These are phyloP conservation scores for Pseudomassariella vexata DNA, from an alignment of 2,329 filamentous ascomycete species.

Conservation along the genomic window DNA sequence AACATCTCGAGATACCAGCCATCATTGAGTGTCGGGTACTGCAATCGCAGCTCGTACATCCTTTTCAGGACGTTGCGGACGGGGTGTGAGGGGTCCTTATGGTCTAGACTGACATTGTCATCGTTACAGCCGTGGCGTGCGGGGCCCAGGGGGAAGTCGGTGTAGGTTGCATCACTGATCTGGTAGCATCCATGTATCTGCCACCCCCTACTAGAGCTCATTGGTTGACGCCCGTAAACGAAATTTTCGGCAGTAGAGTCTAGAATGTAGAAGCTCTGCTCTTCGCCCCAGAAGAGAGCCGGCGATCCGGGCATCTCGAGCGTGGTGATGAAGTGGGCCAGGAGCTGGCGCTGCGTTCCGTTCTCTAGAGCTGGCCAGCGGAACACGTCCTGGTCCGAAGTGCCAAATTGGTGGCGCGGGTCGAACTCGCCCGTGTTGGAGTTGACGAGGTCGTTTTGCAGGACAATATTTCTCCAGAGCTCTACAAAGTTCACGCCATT, in stretches of 20 bases:
- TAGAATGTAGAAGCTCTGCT: conserved; percentile 58
- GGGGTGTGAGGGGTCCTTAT: conserved; percentile 56
- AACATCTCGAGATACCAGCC: conserved; percentile 50
- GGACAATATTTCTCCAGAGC: conserved; percentile 50
- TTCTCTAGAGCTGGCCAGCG: conserved; percentile 55
- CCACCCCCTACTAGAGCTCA: conserved; percentile 58
- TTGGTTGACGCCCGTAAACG: conserved; percentile 58
- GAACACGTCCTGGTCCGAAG: conserved; percentile 62
- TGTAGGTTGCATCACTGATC: conserved; percentile 50
- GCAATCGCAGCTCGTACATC: conserved; percentile 53
- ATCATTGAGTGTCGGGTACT: conserved; percentile 54
- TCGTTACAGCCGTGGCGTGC: conserved; percentile 51
- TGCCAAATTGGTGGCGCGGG: conserved; percentile 59
- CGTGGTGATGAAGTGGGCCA: conserved; percentile 54
- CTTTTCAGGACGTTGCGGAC: conserved; percentile 55
- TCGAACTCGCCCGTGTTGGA: conserved; percentile 56
- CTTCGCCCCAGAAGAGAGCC: conserved; percentile 57
- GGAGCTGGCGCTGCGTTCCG: conserved; percentile 50
- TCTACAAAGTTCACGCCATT: conserved; percentile 29
- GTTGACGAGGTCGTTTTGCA: conserved; percentile 55
- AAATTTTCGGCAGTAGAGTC: conserved; percentile 62
- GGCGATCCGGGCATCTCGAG: conserved; percentile 57
- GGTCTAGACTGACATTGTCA: conserved; percentile 51
- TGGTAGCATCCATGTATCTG: conserved; percentile 59
- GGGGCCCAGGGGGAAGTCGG: conserved; percentile 49